Base-by-base conservation (phyloP, 148 eudicot species). In the Dianthus caryophyllus region DNA sequence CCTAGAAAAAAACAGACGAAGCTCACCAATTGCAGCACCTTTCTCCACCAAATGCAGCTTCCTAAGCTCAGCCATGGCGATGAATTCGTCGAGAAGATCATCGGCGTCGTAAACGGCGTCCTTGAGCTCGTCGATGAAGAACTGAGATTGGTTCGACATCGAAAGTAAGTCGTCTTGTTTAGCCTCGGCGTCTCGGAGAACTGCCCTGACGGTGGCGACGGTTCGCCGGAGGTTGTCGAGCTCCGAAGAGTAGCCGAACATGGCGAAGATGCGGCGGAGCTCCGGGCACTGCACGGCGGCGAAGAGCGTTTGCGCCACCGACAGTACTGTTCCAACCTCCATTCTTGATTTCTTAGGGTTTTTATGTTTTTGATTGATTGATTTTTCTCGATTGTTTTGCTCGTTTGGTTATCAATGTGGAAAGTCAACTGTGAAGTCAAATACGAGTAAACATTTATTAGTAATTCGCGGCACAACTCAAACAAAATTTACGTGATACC, bases 41-140 rank as follows among this genome's bases (percentile, higher is more conserved):
- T 11, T 53, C 4, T 53, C 20, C 13, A 4, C 0, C 7, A 22
- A 17, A 12, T 17, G 25, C 38, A 13, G 38, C 38, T 7, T 29
- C 16, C 16, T 56, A 0, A 3, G 61, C 6, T 56, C 38, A 0
- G 13, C 38, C 36, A 56, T 1, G 17, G 26, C 4, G 0, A 14
- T 6, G 7, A 56, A 29, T 18, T 56, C 36, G 33, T 56, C 61
- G 4, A 56, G 14, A 29, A 56, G 8, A 24, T 56, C 61, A 29
- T 56, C 61, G 6, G 61, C 61, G 38, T 56, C 61, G 17, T 56
- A 56, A 56, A 56, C 26, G 1, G 61, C 61, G 9, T 56, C 61
- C 61, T 27, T 56, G 11, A 56, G 38, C 61, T 56, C 26, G 5
- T 22, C 27, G 9, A 53, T 14, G 14, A 20, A 53, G 16, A 20